Evolutionary conservation across 202 grass and related monocot genomes (phyloP), one percentile per base, ranked within the genome.

Genomic region (Elaeis oleifera): DNA sequence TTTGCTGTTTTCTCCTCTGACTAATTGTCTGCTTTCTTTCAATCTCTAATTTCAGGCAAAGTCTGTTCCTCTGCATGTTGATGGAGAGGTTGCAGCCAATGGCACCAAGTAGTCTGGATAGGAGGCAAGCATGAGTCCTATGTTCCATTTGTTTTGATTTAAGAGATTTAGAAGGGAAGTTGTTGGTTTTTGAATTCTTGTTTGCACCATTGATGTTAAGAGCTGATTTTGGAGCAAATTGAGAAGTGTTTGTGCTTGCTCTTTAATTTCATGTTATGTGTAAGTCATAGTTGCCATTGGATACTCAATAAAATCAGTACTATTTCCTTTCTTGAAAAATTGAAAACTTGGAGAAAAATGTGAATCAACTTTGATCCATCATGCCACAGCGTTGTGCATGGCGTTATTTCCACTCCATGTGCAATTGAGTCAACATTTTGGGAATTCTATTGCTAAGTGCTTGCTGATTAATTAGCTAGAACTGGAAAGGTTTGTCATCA

Each of bases 11-110:
- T 68, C 14, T 16, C 52, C 4, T 36, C 3, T 39, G 31, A 56
- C 23, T 31, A 54, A 18, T 16, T 26, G 26, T 56, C 23, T 24
- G 51, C 49, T 23, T 50, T 16, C 16, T 5, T 67, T 23, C n/a
- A 28, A 16, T 54, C 32, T 21, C 16, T 26, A 15, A 50, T 51
- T 78, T 65, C 81, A 85, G 81, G 92, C 92, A 0, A 78, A 79
- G 71, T 91, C 92, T 4, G 92, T 97, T 51, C 92, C 92, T 23
- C 51, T 97, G 71, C 88, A 88, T 3, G 39, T 97, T 0, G 92
- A 97, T 9, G 92, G 90, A 28, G 86, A 90, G 22, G 54, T 83
- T 13, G 58, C 73, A 11, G 39, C 62, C 36, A 44, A 60, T 27
- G 25, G 58, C 2, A 70, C 23, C 77, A 83, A 80, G 50, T 82